Evolutionary conservation across 805 yeast genomes (phyloP).

Genomic region (Wickerhamomyces sydowiorum): DNA sequence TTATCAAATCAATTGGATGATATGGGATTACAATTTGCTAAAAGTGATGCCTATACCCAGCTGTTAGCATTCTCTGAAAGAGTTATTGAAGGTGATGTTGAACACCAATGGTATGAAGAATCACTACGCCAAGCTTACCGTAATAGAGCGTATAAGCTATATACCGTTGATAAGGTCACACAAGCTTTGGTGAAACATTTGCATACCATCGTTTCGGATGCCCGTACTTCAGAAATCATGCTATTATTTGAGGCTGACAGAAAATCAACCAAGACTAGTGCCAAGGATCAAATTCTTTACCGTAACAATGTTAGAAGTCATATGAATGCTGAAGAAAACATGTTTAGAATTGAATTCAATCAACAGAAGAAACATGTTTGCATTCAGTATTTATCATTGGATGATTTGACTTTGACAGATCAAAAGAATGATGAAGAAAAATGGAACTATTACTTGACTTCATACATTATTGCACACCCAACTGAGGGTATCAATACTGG

Average conservation of each 20-base stretch:
- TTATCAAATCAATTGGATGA: slow-evolving; percentile 77
- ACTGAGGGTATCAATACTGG: slow-evolving; percentile 91
- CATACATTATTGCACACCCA: slow-evolving; percentile 91
- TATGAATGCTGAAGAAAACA: slow-evolving; percentile 82
- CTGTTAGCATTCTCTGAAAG: slow-evolving; percentile 68
- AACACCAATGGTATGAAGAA: slow-evolving; percentile 94
- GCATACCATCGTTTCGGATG: slow-evolving; percentile 76
- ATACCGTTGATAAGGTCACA: slow-evolving; percentile 88
- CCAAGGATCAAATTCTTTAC: slow-evolving; percentile 84
- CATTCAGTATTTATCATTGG: slow-evolving; percentile 81
- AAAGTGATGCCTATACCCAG: slow-evolving; percentile 70
- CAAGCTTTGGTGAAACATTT: slow-evolving; percentile 81
- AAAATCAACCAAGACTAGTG: slow-evolving; percentile 53
- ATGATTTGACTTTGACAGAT: slow-evolving; percentile 81
- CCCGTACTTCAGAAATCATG: slow-evolving; percentile 74
- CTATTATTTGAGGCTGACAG: slow-evolving; percentile 81
- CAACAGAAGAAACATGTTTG: slow-evolving; percentile 45
- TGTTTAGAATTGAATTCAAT: slow-evolving; percentile 81
- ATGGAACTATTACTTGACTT: slow-evolving; percentile 92
- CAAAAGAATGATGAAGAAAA: slow-evolving; percentile 64
- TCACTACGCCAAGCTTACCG: slow-evolving; percentile 91
- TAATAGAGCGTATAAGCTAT: slow-evolving; percentile 87
- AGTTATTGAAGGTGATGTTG: slow-evolving; percentile 83
- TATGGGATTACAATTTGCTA: slow-evolving; percentile 68
- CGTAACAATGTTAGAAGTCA: slow-evolving; percentile 80